These are phyloP conservation scores for Glutinoglossum americanum DNA, from an alignment of 495 filamentous ascomycete genomes.

Conservation along the genomic window DNA sequence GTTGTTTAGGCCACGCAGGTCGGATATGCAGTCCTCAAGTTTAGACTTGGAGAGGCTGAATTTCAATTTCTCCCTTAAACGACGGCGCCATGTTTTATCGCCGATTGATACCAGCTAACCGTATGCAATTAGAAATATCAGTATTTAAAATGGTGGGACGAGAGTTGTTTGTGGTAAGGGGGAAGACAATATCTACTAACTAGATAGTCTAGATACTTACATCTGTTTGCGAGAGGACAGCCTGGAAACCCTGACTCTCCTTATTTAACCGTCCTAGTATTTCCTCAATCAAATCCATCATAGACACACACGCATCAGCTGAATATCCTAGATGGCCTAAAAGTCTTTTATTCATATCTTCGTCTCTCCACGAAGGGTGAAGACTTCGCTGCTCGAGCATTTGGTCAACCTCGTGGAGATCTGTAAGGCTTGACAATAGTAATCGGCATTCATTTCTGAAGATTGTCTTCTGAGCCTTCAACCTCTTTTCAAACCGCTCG, in stretches of 20 bases:
- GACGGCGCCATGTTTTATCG: constrained; percentile 5
- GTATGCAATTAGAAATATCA: background rate
- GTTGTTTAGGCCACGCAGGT: constrained; percentile 6
- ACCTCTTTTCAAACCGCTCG: constrained; percentile 3
- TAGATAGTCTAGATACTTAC: too few species aligned
- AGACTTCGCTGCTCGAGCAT: background rate
- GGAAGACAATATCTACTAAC: too few species aligned
- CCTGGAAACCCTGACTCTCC: background rate
- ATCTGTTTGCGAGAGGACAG: background rate
- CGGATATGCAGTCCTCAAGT: constrained; percentile 2
- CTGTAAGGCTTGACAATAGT: background rate
- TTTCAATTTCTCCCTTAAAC: constrained; percentile 6
- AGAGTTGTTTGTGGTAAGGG: too few species aligned
- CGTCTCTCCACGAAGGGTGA: background rate
- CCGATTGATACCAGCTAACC: background rate
- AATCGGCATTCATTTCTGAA: constrained; percentile 9
- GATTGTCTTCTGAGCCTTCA: constrained; percentile 6
- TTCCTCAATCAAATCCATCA: background rate
- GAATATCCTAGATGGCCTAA: background rate
- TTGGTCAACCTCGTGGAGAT: background rate
- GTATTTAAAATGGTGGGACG: too few species aligned
- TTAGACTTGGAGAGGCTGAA: constrained; percentile 10
- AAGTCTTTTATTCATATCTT: background rate
- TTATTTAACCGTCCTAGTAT: background rate
- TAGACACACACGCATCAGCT: background rate